Conservation (phyloP, 768 basidiomycete genomes). For the Mycena galopus region DNA sequence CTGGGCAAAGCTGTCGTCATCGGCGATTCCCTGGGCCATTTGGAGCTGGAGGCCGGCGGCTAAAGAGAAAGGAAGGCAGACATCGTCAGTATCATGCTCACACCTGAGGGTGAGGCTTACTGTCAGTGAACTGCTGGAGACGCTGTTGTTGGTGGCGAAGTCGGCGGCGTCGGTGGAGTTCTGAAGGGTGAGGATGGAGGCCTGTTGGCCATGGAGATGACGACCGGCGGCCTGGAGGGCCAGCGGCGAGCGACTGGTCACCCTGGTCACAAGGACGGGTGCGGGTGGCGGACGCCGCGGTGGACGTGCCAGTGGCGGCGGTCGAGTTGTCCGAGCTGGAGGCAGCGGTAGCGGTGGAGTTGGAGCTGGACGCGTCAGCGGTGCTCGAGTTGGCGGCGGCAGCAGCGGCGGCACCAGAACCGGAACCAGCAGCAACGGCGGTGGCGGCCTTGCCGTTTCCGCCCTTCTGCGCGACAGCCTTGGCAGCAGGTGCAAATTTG, state of each 20-base stretch:
- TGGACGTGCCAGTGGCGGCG: background rate
- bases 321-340: conserved; percentile 21
- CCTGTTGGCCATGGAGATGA: conserved; percentile 32
- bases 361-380: background rate
- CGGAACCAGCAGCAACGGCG: background rate
- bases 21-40: conserved; percentile 31
- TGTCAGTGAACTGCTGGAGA: conserved; percentile 26
- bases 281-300: conserved; percentile 20
- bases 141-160: conserved; percentile 12
- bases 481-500: conserved; percentile 1
- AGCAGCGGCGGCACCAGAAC: background rate
- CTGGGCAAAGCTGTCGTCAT: conserved; percentile 33
- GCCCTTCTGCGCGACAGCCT: background rate
- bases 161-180: conserved; percentile 5
- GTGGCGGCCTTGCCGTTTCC: background rate
- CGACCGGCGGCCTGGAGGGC: conserved; percentile 14
- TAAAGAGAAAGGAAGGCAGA: too few species aligned
- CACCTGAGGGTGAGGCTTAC: background rate
- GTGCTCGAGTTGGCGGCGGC: background rate
- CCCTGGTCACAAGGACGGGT: conserved; percentile 34
- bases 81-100: background rate
- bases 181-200: conserved; percentile 23
- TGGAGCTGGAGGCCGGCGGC: conserved; percentile 26
- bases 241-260: conserved; percentile 35
- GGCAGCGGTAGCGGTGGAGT: background rate